Evolutionary conservation across 2,329 filamentous ascomycete genomes (phyloP).

Genomic region (Verticillium albo-atrum): DNA sequence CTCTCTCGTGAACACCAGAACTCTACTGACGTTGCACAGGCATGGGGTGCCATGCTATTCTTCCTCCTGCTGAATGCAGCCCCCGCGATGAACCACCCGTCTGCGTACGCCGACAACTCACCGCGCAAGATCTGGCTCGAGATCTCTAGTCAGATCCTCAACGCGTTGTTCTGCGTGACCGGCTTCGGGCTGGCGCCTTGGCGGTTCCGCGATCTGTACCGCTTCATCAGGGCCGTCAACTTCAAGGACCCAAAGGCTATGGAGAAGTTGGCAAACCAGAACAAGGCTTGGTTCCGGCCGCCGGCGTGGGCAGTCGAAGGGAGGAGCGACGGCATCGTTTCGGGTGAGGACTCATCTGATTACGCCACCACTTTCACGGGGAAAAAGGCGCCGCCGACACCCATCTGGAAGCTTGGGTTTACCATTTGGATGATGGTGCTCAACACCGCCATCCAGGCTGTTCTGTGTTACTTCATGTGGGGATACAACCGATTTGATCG

Average conservation of each 20-base stretch:
- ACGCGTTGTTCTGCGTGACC: constrained; percentile 80
- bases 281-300: constrained; percentile 21
- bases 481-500: constrained; percentile 17
- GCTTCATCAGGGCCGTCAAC: constrained; percentile 12
- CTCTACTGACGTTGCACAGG: constrained; percentile 6
- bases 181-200: constrained; percentile 81
- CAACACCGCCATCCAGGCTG: constrained; percentile 17
- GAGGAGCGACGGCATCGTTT: not conserved
- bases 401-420: constrained; percentile 17
- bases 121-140: constrained; percentile 14
- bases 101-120: constrained; percentile 11
- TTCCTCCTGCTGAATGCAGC: constrained; percentile 20
- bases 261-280: constrained; percentile 15
- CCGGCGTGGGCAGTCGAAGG: constrained; percentile 15
- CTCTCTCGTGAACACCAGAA: not conserved
- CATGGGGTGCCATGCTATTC: constrained; percentile 23
- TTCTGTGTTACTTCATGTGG: constrained; percentile 19
- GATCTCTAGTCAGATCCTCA: constrained; percentile 28
- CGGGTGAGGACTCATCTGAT: constrained; percentile 4
- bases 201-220: constrained; percentile 27
- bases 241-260: constrained; percentile 15
- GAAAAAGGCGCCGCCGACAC: constrained; percentile 13
- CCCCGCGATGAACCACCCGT: constrained; percentile 14
- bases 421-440: constrained; percentile 20
- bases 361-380: constrained; percentile 13